Evolutionary conservation across 2,329 filamentous ascomycete species (phyloP), one percentile per base, ranked within the genome.

Genomic region (Sordariomycetes sp.): DNA sequence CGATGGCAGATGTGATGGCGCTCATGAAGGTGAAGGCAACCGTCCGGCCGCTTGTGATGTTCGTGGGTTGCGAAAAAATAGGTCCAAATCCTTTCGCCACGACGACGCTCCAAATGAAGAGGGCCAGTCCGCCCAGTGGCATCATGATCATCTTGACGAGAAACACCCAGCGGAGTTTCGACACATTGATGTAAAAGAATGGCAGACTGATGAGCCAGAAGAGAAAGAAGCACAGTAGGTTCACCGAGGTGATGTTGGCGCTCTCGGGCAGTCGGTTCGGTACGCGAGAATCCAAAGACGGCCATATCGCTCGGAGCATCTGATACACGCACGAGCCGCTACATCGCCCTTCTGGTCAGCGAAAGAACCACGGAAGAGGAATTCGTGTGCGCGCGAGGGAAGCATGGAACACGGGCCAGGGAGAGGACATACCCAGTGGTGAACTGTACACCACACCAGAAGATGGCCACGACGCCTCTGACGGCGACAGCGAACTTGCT

Each of bases 261-360:
- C 43, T 53, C 1, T 45, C 46, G 2, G 60, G 51, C 17, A 68
- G 51, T 20, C 53, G 50, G 36, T 66, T 66, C 4, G 58, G 59
- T 12, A 68, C 52, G 33, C 47, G 49, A 12, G 48, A 41, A 39
- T 59, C 63, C 19, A 37, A 32, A 14, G 51, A 55, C 1, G 61
- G 60, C 59, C 59, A 65, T 36, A 63, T 59, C 11, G 57, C 52
- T 3, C 45, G 41, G 8, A 59, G 46, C 23, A 25, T 25, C 23
- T 25, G 23, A 25, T 25, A 25, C 23, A 25, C 23, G 23, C 23
- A 25, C 23, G 23, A 4, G 23, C 23, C 23, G 10, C 23, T 25
- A 25, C 6, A 25, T 25, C 23, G 6, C 23, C 23, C 23, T 25
- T 25, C 14, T 25, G 23, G 23, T 25, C 14, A 25, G 23, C 6